These are phyloP conservation scores for Centrapalus pauciflorus DNA, from an alignment of 129 eudicot species.

Conservation along the genomic window DNA sequence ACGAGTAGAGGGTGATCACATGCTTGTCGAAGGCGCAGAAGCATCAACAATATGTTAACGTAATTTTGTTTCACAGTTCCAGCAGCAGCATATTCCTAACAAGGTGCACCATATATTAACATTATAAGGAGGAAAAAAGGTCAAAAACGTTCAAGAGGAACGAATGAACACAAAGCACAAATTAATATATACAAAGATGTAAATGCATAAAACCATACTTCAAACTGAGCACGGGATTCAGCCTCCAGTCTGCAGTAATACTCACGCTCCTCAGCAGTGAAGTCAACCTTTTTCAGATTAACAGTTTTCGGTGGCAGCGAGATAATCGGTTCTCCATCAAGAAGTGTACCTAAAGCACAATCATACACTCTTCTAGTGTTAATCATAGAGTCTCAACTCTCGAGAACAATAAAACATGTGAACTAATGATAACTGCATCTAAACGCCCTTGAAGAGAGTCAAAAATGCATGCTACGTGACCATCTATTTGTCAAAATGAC, in stretches of 20 bases:
- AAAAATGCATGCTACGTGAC: too few species aligned
- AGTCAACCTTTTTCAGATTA: slow-evolving; percentile 73
- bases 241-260: slow-evolving; percentile 83
- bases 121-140: too few species aligned
- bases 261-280: slow-evolving; percentile 78
- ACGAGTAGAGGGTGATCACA: slow-evolving; percentile 99
- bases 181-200: too few species aligned
- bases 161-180: too few species aligned
- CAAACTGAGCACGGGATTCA: slow-evolving; percentile 92
- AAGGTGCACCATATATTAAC: too few species aligned
- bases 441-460: too few species aligned
- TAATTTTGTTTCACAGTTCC: slow-evolving; percentile 94
- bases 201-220: slow-evolving; percentile 66
- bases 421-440: too few species aligned
- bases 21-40: slow-evolving; percentile 94
- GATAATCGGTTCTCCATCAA: slow-evolving; percentile 95
- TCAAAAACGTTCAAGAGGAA: too few species aligned
- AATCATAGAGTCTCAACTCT: too few species aligned
- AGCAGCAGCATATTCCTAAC: slow-evolving; percentile 98
- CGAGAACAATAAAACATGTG: too few species aligned
- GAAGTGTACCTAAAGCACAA: slow-evolving; percentile 53
- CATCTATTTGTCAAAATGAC: too few species aligned
- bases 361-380: slow-evolving; percentile 18
- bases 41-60: slow-evolving; percentile 92
- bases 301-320: slow-evolving; percentile 80